phyloP scores from a whole-genome alignment of 2,329 filamentous ascomycete genomes.

The Arthrobotrys conoides region DNA sequence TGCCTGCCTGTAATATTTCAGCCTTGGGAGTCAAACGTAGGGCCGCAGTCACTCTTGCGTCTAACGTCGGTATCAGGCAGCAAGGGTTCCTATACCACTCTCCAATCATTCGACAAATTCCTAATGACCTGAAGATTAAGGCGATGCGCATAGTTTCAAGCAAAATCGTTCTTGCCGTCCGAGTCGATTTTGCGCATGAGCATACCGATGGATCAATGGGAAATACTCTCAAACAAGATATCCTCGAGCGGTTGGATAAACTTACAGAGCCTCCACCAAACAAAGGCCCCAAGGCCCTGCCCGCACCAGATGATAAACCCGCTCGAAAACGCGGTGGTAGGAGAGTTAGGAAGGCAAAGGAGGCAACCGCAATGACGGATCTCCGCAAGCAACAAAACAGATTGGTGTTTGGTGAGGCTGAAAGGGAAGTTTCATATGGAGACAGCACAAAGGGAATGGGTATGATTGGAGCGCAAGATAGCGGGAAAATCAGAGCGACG shows the following conservation, averaged over 20 bases:
- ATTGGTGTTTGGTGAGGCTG: conserved; percentile 95
- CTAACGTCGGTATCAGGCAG: conserved; percentile 89
- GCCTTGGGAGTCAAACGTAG: conserved; percentile 92
- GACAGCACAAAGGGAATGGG: conserved; percentile 89
- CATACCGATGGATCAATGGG: conserved; percentile 86
- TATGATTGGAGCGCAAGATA: conserved; percentile 91
- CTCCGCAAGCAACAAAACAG: conserved; percentile 95
- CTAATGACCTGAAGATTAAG: conserved; percentile 88
- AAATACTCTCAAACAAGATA: conserved; percentile 84
- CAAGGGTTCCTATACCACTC: conserved; percentile 96
- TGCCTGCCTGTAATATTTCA: conserved; percentile 91
- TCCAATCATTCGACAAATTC: conserved; percentile 86
- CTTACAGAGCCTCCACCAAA: conserved; percentile 92
- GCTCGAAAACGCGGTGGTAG: conserved; percentile 91
- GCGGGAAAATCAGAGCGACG: conserved; percentile 87
- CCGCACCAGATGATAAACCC: conserved; percentile 95
- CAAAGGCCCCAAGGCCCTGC: conserved; percentile 86
- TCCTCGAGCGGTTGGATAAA: conserved; percentile 89
- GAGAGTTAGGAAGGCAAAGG: conserved; percentile 92
- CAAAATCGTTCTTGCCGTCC: conserved; percentile 92
- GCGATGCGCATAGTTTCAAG: conserved; percentile 94
- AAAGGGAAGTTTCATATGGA: conserved; percentile 91
- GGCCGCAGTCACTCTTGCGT: conserved; percentile 84
- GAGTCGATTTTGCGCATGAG: conserved; percentile 87
- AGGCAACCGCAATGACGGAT: conserved; percentile 96